Evolutionary conservation across 2,329 filamentous ascomycete genomes (phyloP), one percentile per base, ranked within the genome.

Genomic region (Fusarium sp.): DNA sequence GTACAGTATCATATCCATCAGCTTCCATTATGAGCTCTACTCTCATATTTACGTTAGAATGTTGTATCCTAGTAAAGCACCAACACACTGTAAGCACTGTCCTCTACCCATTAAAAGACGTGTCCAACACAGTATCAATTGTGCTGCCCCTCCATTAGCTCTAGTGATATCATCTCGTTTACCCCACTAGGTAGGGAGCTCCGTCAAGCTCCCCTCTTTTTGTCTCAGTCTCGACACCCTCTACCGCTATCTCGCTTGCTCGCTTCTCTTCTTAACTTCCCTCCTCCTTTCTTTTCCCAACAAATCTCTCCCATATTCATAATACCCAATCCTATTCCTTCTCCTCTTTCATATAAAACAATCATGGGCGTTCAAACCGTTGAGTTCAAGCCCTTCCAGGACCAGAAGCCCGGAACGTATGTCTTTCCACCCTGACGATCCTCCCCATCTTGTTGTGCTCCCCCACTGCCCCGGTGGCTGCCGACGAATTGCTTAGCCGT

Each of bases 371-470:
- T 86, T 82, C 88, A 93, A 82, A 93, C 91, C 57, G 92, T 98
- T 77, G 88, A 91, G 75, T 89, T 97, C 81, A 90, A 89, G 81
- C 89, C 94, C 65, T 98, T 96, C 83, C 87, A 91, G 71, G 96
- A 98, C 88, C 96, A 99, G 88, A 99, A 99, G 88, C 94, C 95
- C 71, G 95, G 95, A 88, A 98, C 95, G 95, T 98, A 90, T 83
- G 95, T 94, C 70, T 67, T 67, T 41, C 53, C 37, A 49, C 52
- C 39, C 55, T 51, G 53, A 54, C 39, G 46, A 55, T 60, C 49
- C 37, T 53, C 56, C 28, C 28, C 28, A 28, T 30, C 28, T 45
- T 64, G 50, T 41, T 54, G 59, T 64, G 51, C n/a, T 48, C 49
- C 59, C 65, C 51, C 61, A 62, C 61, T 51, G 28, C 23, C 23